A percentile compares a stretch with the other conserved stretches of the same genome.
Conservation (phyloP, 1,139 yeast genomes). For the Hanseniaspora uvarum region DNA sequence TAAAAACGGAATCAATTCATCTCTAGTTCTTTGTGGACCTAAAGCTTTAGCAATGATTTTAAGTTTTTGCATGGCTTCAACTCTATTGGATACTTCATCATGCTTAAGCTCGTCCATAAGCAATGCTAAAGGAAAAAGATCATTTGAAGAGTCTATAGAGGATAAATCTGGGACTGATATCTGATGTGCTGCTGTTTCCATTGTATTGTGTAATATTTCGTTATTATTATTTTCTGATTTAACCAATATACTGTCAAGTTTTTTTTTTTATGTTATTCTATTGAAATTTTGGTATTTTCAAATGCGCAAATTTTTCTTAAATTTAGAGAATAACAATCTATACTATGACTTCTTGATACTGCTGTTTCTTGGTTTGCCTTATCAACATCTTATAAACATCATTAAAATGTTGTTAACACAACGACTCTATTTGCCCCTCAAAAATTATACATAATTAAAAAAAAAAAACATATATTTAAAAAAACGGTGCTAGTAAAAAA, state of each 20-base stretch:
- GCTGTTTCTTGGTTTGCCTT: neutral
- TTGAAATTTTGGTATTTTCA: no score
- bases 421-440: neutral
- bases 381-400: neutral
- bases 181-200: constrained; percentile 13
- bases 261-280: neutral
- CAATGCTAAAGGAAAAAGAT: constrained; percentile 86
- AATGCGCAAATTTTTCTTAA: no score
- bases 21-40: constrained; percentile 86
- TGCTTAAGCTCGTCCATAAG: constrained; percentile 93
- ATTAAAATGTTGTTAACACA: neutral
- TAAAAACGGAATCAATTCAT: constrained; percentile 81
- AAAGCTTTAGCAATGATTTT: constrained; percentile 91
- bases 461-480: neutral
- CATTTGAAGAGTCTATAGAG: constrained; percentile 31
- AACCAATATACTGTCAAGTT: neutral
- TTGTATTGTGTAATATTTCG: neutral
- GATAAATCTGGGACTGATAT: constrained; percentile 13
- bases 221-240: neutral
- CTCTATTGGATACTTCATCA: constrained; percentile 87
- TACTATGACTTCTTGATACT: no score
- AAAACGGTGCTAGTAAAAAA: neutral
- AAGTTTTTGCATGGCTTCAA: constrained; percentile 87
- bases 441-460: neutral
- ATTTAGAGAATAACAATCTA: no score